Evolutionary conservation across 768 basidiomycete species (phyloP), one percentile per base, ranked within the genome.

Genomic region (Suillus decipiens): DNA sequence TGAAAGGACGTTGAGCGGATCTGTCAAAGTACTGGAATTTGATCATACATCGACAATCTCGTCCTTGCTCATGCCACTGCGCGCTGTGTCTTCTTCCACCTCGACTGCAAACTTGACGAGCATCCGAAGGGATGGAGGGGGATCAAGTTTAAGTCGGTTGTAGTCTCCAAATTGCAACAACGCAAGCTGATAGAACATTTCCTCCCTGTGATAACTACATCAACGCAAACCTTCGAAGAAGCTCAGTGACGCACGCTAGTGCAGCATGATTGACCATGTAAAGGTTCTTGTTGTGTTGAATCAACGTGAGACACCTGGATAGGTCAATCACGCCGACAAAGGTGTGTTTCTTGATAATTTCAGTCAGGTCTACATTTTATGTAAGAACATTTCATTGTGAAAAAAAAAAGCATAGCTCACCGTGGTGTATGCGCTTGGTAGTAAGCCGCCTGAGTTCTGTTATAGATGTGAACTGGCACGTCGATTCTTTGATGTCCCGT

Each of bases 151-250:
- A 58, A 98, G 77, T 24, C 86, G 82, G 64, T 85, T 82, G 65
- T 91, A 85, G 64, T 91, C 84, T 2, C 95, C 93, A 70, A 99
- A 99, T 73, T 99, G 96, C 19, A 93, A 82, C 33, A 99, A 76
- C 2, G 87, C 93, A 8, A 99, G 83, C 71, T 99, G 97, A 75
- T 97, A 98, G 74, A 99, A 96, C 39, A 97, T 81, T 68, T 97
- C 95, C 70, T 97, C 95, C 0, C 95, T 97, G 62, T 10, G 17
- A 22, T 11, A 1, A 28, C 43, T 60, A 24, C 28, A 63, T 60
- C 17, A 63, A 50, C 50, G 57, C 9, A 22, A 7, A 36, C n/a
- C 12, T 57, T 19, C 10, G 12, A 58, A 51, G 24, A 17, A 54
- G 22, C 31, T 33, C 33, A 36, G 7, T 9, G 7, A 84, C 93